Conservation (phyloP, 208 protist genomes). For the Endotrypanum monterogeii region DNA sequence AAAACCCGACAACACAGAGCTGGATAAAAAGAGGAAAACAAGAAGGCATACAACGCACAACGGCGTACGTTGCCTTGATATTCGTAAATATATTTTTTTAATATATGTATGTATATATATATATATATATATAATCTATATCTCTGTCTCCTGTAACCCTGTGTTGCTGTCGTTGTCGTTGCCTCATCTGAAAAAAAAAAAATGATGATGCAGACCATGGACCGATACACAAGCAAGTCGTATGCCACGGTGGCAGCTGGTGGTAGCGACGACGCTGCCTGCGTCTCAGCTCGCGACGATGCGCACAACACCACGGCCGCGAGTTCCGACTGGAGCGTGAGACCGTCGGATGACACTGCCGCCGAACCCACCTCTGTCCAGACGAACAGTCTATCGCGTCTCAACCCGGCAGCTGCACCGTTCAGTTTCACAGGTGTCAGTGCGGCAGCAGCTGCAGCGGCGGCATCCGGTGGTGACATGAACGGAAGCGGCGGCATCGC, state of each 20-base stretch:
- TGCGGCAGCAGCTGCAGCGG: constrained; percentile 3
- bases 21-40: too few species aligned
- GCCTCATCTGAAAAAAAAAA: not conserved
- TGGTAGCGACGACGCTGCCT: constrained; percentile 11
- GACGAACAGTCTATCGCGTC: constrained; percentile 21
- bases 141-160: not conserved
- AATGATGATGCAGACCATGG: constrained; percentile 10
- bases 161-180: not conserved
- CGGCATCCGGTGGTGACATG: not conserved
- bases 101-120: constrained; percentile 10
- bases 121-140: not conserved
- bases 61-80: not conserved
- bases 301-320: constrained; percentile 30
- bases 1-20: too few species aligned
- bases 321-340: constrained; percentile 36
- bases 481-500: not conserved
- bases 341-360: constrained; percentile 27
- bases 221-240: constrained; percentile 26
- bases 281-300: constrained; percentile 23
- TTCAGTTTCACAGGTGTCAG: constrained; percentile 34
- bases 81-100: not conserved
- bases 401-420: constrained; percentile 34
- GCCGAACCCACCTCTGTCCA: constrained; percentile 9
- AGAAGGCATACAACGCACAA: not conserved
- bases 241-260: constrained; percentile 5